Percentiles rank a stretch among this genome's conserved stretches.
Conservation (phyloP, 768 basidiomycete genomes). For the Boletus sensibilis region DNA sequence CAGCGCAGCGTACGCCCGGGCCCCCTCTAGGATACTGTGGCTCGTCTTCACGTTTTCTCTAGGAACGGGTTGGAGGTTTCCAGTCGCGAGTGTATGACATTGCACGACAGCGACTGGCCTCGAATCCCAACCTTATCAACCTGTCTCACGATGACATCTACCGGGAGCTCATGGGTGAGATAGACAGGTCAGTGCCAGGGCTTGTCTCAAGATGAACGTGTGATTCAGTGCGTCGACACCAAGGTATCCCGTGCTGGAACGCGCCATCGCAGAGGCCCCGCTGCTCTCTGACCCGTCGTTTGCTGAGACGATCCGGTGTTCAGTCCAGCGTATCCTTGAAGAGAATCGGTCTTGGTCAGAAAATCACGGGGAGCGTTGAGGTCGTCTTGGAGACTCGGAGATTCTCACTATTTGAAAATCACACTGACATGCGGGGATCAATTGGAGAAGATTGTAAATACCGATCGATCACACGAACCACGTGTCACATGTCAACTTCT, state of each 20-base stretch:
- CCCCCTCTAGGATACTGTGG: not conserved
- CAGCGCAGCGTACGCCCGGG: constrained; percentile 51
- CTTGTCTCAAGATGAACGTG: not conserved
- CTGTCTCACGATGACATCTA: constrained; percentile 52
- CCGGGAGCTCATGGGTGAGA: constrained; percentile 66
- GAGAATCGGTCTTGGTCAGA: constrained; percentile 31
- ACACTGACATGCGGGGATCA: not conserved
- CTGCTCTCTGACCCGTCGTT: constrained; percentile 50
- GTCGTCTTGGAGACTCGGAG: not conserved
- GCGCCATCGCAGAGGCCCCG: constrained; percentile 52
- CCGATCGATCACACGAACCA: constrained; percentile 7
- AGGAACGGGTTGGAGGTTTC: constrained; percentile 55
- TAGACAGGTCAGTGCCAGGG: constrained; percentile 52
- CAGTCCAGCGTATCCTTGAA: constrained; percentile 46
- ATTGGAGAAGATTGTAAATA: not conserved
- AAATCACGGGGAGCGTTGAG: not conserved
- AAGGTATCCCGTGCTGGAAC: constrained; percentile 67
- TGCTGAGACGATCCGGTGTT: constrained; percentile 40
- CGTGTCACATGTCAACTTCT: not conserved
- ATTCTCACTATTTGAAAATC: not conserved
- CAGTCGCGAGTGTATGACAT: constrained; percentile 62
- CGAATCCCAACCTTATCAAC: constrained; percentile 53
- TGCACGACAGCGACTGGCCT: constrained; percentile 51
- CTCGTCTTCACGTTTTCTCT: not conserved
- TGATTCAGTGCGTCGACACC: not conserved